Evolutionary conservation across 2,329 filamentous ascomycete genomes (phyloP).

Genomic region (Fusarium sp.): DNA sequence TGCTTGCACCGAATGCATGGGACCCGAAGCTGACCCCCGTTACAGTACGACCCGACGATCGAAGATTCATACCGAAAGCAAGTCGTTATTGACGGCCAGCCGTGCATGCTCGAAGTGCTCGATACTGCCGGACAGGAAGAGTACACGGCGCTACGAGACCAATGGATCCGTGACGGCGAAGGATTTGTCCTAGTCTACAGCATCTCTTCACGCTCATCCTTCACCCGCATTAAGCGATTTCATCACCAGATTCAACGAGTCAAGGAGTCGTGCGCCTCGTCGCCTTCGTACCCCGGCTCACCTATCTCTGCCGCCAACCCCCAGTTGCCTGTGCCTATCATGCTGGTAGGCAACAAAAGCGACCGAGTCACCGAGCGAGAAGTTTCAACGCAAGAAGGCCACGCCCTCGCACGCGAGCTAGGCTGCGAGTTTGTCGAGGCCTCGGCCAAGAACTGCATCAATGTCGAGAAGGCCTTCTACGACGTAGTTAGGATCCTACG

Average conservation of each 20-base stretch:
- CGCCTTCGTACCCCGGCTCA: conserved; percentile 80
- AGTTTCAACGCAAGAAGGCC: conserved; percentile 95
- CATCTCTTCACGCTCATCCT: conserved; percentile 96
- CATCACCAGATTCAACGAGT: conserved; percentile 97
- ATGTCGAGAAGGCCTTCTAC: conserved; percentile 98
- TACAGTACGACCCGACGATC: conserved; percentile 85
- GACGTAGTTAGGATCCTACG: conserved; percentile 94
- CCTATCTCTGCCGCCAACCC: conserved; percentile 70
- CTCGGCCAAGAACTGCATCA: conserved; percentile 97
- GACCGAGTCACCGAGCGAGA: conserved; percentile 96
- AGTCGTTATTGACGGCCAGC: conserved; percentile 92
- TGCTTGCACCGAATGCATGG: background rate
- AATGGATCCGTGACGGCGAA: conserved; percentile 98
- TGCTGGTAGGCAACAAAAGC: conserved; percentile 99
- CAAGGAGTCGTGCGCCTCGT: conserved; percentile 87
- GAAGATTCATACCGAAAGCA: conserved; percentile 91
- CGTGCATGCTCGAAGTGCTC: conserved; percentile 96
- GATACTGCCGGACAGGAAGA: conserved; percentile 99
- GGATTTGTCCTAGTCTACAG: conserved; percentile 98
- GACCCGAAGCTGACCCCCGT: conserved; percentile 25
- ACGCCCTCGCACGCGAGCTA: conserved; percentile 88
- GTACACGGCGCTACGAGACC: conserved; percentile 94
- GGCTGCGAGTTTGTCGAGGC: conserved; percentile 98
- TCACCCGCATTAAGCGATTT: conserved; percentile 93
- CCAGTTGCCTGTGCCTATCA: conserved; percentile 84